phyloP scores from a whole-genome alignment of 2,329 filamentous ascomycete species.

The Sporothrix curviconia region DNA sequence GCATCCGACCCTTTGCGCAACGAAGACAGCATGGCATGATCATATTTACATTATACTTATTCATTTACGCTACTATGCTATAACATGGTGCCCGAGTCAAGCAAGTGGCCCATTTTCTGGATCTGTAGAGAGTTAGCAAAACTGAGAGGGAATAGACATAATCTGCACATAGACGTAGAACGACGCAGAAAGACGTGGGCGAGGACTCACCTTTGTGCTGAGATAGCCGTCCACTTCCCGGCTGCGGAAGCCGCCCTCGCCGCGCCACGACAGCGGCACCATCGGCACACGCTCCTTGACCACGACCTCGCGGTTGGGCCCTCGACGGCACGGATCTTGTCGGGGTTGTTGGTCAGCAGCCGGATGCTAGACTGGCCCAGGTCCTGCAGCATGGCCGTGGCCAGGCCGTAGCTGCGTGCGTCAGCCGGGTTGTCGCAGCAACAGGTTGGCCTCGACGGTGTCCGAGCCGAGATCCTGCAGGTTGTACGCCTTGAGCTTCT shows the following conservation, averaged over 20 bases:
- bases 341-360: conserved; percentile 91
- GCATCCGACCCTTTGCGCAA: too few species aligned
- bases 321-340: conserved; percentile 92
- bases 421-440: conserved; percentile 90
- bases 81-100: conserved; percentile 39
- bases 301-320: conserved; percentile 77
- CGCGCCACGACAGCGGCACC: conserved; percentile 91
- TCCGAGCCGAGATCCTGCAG: conserved; percentile 95
- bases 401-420: conserved; percentile 89
- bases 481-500: conserved; percentile 98
- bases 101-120: conserved; percentile 80
- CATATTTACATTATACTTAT: conserved; percentile 6
- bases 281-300: conserved; percentile 90
- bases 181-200: neutral
- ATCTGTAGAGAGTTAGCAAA: conserved; percentile 46
- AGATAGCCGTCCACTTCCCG: conserved; percentile 90
- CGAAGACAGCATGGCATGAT: neutral
- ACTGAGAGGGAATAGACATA: neutral
- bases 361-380: conserved; percentile 72
- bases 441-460: conserved; percentile 89
- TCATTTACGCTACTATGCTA: neutral
- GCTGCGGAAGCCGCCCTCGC: conserved; percentile 74
- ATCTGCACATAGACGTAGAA: too few species aligned
- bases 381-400: conserved; percentile 88
- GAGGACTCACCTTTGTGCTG: conserved; percentile 72